Percentiles rank a stretch among this genome's conserved stretches.
phyloP scores from a whole-genome alignment of 306 rosid genomes.

The Pachyrhizus erosus region DNA sequence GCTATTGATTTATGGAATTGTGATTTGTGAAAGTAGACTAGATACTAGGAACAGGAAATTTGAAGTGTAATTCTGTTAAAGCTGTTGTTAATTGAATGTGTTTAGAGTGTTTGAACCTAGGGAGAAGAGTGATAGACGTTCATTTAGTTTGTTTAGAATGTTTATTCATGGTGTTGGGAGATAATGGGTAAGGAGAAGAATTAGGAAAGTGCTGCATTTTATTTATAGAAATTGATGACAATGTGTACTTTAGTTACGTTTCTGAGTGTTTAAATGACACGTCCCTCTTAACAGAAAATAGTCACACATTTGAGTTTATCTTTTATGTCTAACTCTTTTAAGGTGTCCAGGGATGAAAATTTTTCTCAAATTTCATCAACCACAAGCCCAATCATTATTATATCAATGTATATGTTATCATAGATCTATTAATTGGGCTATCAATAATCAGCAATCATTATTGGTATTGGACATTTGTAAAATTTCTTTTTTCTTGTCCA shows the following conservation, averaged over 20 bases:
- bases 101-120: background rate
- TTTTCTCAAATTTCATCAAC: background rate
- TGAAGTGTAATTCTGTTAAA: background rate
- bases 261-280: background rate
- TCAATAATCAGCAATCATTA: background rate
- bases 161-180: background rate
- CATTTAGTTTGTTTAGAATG: slow-evolving; percentile 3
- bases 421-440: slow-evolving; percentile 10
- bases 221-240: background rate
- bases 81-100: background rate
- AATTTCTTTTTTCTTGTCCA: background rate
- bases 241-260: background rate
- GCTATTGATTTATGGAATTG: slow-evolving; percentile 20
- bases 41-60: slow-evolving; percentile 20
- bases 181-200: background rate
- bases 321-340: background rate
- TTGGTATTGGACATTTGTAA: background rate
- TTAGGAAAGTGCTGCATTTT: background rate
- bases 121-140: background rate
- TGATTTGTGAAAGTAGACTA: slow-evolving; percentile 32
- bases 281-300: background rate
- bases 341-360: background rate
- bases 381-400: background rate
- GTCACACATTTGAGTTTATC: background rate
- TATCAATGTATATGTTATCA: background rate